Percentiles rank a stretch among this genome's conserved stretches.
Conservation (phyloP, 1,139 yeast species). For the Ashbya aceris region DNA sequence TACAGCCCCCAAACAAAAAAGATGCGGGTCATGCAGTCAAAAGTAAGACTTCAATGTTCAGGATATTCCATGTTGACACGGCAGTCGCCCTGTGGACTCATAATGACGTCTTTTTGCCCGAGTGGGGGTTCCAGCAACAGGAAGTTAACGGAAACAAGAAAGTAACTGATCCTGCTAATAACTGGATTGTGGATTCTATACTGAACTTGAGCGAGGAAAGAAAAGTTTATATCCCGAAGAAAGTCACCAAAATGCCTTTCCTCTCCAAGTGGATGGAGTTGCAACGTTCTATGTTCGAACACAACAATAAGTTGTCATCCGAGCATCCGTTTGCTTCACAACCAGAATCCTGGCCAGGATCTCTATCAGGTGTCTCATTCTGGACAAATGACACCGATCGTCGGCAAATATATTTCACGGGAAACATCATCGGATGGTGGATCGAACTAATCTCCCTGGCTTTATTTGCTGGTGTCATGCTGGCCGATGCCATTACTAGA, state of each 20-base stretch:
- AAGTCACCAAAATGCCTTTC: constrained; percentile 55
- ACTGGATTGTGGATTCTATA: constrained; percentile 74
- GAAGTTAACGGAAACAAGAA: constrained; percentile 95
- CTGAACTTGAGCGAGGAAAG: constrained; percentile 46
- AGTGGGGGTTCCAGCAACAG: constrained; percentile 87
- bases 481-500: constrained; percentile 70
- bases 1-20: constrained; percentile 53
- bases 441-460: constrained; percentile 62
- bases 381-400: constrained; percentile 70
- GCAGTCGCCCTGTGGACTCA: constrained; percentile 95
- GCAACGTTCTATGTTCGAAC: constrained; percentile 82
- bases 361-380: constrained; percentile 86
- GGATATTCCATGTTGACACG: constrained; percentile 73
- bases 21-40: constrained; percentile 44
- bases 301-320: constrained; percentile 75
- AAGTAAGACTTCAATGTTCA: constrained; percentile 61
- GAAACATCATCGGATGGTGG: constrained; percentile 93
- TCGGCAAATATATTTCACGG: constrained; percentile 79
- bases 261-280: constrained; percentile 82
- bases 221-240: constrained; percentile 45
- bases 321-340: constrained; percentile 95
- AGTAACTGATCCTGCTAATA: constrained; percentile 52
- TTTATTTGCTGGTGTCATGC: constrained; percentile 49
- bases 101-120: constrained; percentile 71
- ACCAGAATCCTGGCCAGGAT: constrained; percentile 92